phyloP scores from a whole-genome alignment of 2,329 filamentous ascomycete genomes.

The Fusarium pseudograminearum region DNA sequence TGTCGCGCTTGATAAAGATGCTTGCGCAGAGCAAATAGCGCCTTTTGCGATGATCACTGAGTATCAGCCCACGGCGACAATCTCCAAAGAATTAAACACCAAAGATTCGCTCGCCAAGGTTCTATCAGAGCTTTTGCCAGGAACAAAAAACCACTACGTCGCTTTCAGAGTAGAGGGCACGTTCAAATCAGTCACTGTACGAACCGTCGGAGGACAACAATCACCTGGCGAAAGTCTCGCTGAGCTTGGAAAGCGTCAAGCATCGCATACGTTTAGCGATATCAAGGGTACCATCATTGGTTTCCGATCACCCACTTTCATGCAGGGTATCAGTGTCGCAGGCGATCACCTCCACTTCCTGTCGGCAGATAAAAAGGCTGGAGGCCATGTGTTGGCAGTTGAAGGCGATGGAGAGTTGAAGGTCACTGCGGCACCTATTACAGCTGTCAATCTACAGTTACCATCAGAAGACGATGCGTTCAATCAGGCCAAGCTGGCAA shows the following conservation, averaged over 20 bases:
- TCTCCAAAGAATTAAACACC: neutral
- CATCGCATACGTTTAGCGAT: slow-evolving; percentile 8
- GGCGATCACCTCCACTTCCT: slow-evolving; percentile 36
- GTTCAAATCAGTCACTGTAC: slow-evolving; percentile 24
- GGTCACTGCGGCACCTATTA: slow-evolving; percentile 9
- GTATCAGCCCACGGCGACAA: slow-evolving; percentile 3
- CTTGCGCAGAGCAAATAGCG: neutral
- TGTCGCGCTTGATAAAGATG: neutral
- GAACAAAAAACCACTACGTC: slow-evolving; percentile 22
- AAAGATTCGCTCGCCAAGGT: neutral
- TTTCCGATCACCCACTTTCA: slow-evolving; percentile 27
- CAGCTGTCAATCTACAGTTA: slow-evolving; percentile 13
- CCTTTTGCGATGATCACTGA: slow-evolving; percentile 33
- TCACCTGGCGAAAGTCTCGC: slow-evolving; percentile 25
- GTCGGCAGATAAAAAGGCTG: neutral
- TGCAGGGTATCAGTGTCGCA: slow-evolving; percentile 36
- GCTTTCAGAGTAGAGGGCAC: slow-evolving; percentile 12
- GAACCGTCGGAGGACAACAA: slow-evolving; percentile 26
- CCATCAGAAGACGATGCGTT: slow-evolving; percentile 8
- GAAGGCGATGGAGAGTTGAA: slow-evolving; percentile 18
- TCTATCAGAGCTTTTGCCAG: slow-evolving; percentile 11
- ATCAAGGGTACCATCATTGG: slow-evolving; percentile 20
- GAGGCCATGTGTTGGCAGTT: slow-evolving; percentile 29
- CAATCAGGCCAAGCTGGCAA: slow-evolving; percentile 18
- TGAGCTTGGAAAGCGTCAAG: slow-evolving; percentile 33